A percentile compares a stretch with the other conserved stretches of the same genome.
These are phyloP conservation scores for Lachnellula suecica DNA, from an alignment of 2,329 filamentous ascomycete genomes.

Conservation along the genomic window DNA sequence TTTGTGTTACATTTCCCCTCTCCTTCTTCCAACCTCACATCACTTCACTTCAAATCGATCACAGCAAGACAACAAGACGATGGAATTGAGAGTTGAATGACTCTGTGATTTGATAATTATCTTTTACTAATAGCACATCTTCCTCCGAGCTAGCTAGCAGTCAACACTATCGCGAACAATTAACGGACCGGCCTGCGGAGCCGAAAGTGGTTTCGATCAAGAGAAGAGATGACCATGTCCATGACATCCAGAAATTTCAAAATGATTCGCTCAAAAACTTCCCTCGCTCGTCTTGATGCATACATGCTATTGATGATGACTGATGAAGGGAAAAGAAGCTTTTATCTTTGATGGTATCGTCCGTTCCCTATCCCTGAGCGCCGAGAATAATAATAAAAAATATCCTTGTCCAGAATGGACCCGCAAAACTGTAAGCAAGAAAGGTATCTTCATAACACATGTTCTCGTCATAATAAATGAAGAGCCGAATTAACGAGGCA, in stretches of 20 bases:
- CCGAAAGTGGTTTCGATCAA: constrained; percentile 11
- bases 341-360: constrained; percentile 28
- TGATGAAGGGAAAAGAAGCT: constrained; percentile 19
- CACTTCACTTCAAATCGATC: background rate
- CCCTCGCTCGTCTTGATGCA: constrained; percentile 11
- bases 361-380: constrained; percentile 14
- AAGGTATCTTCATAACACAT: constrained; percentile 25
- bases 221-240: background rate
- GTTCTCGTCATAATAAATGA: constrained; percentile 11
- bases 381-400: constrained; percentile 15
- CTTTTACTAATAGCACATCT: constrained; percentile 19
- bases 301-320: constrained; percentile 16
- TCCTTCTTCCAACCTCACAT: background rate
- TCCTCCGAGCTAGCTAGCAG: constrained; percentile 2
- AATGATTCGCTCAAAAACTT: constrained; percentile 7
- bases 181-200: constrained; percentile 20
- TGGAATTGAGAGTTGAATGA: background rate
- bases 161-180: constrained; percentile 11
- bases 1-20: background rate
- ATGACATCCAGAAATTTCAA: constrained; percentile 1
- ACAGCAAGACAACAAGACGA: background rate
- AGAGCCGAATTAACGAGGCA: background rate
- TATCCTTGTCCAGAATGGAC: background rate
- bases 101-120: constrained; percentile 18
- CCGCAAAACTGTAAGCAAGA: constrained; percentile 13